Evolutionary conservation across 2,329 filamentous ascomycete genomes (phyloP).

Genomic region (Clarireedia monteithiana): DNA sequence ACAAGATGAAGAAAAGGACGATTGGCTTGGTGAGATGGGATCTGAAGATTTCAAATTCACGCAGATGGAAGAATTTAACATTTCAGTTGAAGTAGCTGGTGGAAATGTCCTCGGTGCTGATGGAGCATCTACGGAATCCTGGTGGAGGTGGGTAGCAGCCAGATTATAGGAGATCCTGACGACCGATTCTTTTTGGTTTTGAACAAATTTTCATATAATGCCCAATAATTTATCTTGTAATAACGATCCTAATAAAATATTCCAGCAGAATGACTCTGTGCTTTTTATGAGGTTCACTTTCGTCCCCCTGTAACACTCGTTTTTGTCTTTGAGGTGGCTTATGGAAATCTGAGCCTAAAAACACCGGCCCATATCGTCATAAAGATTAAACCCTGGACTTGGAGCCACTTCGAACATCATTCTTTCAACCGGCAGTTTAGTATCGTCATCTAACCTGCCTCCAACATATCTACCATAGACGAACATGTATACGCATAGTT

Average conservation of each 20-base stretch:
- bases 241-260: neutral
- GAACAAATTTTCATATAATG: neutral
- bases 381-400: too few relatives aligned
- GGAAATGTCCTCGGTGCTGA: conserved; percentile 60
- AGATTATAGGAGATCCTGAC: conserved; percentile 44
- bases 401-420: too few relatives aligned
- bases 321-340: too few relatives aligned
- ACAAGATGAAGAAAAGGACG: conserved; percentile 62
- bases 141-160: conserved; percentile 86
- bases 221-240: neutral
- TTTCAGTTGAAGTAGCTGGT: conserved; percentile 68
- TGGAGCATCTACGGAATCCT: conserved; percentile 66
- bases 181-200: neutral
- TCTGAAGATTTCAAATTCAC: conserved; percentile 71
- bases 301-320: too few relatives aligned
- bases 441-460: too few relatives aligned
- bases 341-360: too few relatives aligned
- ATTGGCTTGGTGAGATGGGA: conserved; percentile 76
- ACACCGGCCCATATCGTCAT: too few relatives aligned
- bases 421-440: too few relatives aligned
- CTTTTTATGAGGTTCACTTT: too few relatives aligned
- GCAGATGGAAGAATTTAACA: conserved; percentile 75
- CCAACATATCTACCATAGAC: too few relatives aligned
- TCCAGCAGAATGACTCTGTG: neutral
- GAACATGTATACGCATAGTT: neutral